phyloP scores from a whole-genome alignment of 2,329 filamentous ascomycete species.

The Fusarium zealandicum region DNA sequence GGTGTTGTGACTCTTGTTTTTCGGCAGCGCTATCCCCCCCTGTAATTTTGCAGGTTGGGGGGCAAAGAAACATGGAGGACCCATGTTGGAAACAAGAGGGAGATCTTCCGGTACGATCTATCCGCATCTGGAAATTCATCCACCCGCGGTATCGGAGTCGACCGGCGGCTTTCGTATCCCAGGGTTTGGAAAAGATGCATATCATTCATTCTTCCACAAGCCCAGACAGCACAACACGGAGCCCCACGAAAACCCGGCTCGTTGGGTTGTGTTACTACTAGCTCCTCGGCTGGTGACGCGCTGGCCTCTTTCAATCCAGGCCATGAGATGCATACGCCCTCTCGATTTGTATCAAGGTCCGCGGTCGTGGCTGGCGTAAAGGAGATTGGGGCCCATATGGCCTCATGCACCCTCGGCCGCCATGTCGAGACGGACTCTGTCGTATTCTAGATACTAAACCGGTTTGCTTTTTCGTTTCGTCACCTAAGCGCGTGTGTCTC shows the following conservation, averaged over 20 bases:
- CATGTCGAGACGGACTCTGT: no score
- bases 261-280: conserved; percentile 1
- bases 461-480: conserved; percentile 23
- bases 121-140: conserved; percentile 14
- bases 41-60: conserved; percentile 11
- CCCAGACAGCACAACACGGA: no score
- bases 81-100: conserved; percentile 24
- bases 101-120: conserved; percentile 33
- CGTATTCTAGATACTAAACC: conserved; percentile 8
- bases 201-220: conserved; percentile 1
- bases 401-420: conserved; percentile 18
- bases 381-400: conserved; percentile 33
- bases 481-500: not conserved
- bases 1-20: conserved; percentile 30
- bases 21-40: conserved; percentile 15
- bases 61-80: conserved; percentile 10
- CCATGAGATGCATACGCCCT: conserved; percentile 29
- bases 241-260: conserved; percentile 10
- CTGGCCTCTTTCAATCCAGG: conserved; percentile 24
- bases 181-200: conserved; percentile 5
- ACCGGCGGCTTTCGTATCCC: conserved; percentile 1
- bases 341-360: conserved; percentile 35
- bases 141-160: conserved; percentile 12
- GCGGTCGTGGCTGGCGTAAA: conserved; percentile 40
- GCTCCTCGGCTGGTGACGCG: conserved; percentile 6